phyloP scores from a whole-genome alignment of 2,329 filamentous ascomycete genomes.

The Aureobasidium sp. region DNA sequence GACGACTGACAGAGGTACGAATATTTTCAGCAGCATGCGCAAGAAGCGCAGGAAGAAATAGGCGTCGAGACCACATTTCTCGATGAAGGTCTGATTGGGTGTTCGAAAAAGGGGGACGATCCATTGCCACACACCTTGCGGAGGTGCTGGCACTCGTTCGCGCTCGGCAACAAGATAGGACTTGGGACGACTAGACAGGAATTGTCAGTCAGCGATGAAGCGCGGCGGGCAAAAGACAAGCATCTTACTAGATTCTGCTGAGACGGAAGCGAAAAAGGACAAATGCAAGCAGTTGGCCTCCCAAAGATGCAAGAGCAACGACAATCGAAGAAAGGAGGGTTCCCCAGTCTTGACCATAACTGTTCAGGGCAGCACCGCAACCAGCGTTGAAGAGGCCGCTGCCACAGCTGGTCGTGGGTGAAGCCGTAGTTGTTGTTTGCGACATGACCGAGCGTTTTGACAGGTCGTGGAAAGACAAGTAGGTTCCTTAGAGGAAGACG shows the following conservation, averaged over 20 bases:
- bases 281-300: conserved; percentile 58
- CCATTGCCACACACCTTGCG: conserved; percentile 50
- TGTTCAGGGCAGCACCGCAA: not conserved
- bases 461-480: not conserved
- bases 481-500: not conserved
- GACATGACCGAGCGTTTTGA: not conserved
- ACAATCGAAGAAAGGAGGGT: conserved; percentile 33
- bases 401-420: not conserved
- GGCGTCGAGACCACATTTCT: conserved; percentile 90
- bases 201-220: not conserved
- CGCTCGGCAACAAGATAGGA: conserved; percentile 81
- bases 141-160: conserved; percentile 72
- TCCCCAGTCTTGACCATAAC: conserved; percentile 23
- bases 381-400: not conserved
- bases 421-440: not conserved
- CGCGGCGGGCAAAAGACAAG: not conserved
- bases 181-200: conserved; percentile 55
- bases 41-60: conserved; percentile 96
- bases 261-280: conserved; percentile 69
- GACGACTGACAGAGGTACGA: conserved; percentile 70
- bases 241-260: conserved; percentile 60
- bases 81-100: conserved; percentile 77
- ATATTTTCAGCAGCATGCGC: conserved; percentile 80
- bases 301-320: conserved; percentile 29
- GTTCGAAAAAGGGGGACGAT: conserved; percentile 55